Evolutionary conservation across 208 protist species (phyloP), one percentile per base, ranked within the genome.

Genomic region (Trypanosoma melophagium): DNA sequence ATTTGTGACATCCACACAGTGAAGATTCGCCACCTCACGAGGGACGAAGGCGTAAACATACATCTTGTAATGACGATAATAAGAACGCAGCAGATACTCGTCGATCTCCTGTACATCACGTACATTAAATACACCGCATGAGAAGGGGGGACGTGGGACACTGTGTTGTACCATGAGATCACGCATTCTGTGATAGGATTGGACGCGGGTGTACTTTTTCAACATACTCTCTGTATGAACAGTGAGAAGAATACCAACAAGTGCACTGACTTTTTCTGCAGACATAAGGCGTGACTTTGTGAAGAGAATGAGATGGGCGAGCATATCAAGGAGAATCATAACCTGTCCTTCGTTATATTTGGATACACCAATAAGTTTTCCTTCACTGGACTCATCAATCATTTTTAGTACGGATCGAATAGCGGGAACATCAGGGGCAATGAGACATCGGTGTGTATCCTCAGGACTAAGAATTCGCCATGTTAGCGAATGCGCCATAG

Each of bases 21-120:
- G 69, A 21, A 97, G 44, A 53, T 76, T 87, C 35, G 83, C 86
- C 21, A 79, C 66, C 49, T 95, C 69, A 31, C 75, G 76, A 9
- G 83, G 81, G 35, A 93, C 81, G 69, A 97, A 97, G 51, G 86
- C 87, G 61, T 92, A 97, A 24, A 82, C 61, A 77, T 97, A 97
- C 85, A 97, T 92, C 72, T 96, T 97, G 69, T 95, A 97, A 60
- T 96, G 89, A 10, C 90, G 79, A 74, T 92, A 94, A 74, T 97
- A 97, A 31, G 89, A 94, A 40, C 65, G 72, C 22, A 96, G 71
- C 9, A 96, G 49, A 68, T 97, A 97, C 54, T 90, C 88, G 55
- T 92, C 87, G 47, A 97, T 81, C 21, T 86, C 87, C 45, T 93
- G 83, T 19, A 92, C 90, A 45, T 97, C 90, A 9, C 67, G 70